Evolutionary conservation across 371 early-diverging fungal genomes (phyloP), one percentile per base, ranked within the genome.

Genomic region (Cokeromyces recurvatus): DNA sequence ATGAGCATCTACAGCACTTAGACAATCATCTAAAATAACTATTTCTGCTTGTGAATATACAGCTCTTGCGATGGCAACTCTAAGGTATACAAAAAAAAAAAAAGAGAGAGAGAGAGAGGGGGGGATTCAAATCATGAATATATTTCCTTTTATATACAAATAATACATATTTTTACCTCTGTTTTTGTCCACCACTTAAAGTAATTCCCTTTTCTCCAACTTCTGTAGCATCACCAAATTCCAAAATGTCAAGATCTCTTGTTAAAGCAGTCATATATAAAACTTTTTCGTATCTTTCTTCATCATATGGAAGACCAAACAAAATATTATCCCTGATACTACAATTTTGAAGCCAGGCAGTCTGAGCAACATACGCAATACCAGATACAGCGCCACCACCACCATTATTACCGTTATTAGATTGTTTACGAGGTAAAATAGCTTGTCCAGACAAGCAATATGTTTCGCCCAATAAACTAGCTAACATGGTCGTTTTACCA

Each of bases 171-270:
- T n/a, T n/a, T n/a, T n/a, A n/a, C n/a, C n/a, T 27, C 58, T 90
- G 90, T 64, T 85, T 83, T 57, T 91, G 89, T 2, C 94, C 95
- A 34, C 96, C 95, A 43, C 90, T 89, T 10, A 94, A 65, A 4
- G 88, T 89, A 22, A 93, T 79, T 11, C 94, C 95, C 45, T 85
- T 82, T 63, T 92, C 94, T 31, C 94, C 95, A 43, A 94, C 82
- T 69, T 92, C 91, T 0, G 95, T 94, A 51, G 75, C 53, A 66
- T 96, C 96, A 21, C 94, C 94, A 34, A 81, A 68, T n/a, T 79
- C 78, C 21, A 96, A 64, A 24, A 85, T 89, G 27, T 87, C 84
- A 38, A 96, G 65, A 64, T 97, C 96, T 14, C 87, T 71, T 0
- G 73, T 71, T 21, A 95, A 68, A 1, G 91, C 90, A 22, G 86